phyloP scores from a whole-genome alignment of 2,329 filamentous ascomycete species.

The Talaromyces sp. region DNA sequence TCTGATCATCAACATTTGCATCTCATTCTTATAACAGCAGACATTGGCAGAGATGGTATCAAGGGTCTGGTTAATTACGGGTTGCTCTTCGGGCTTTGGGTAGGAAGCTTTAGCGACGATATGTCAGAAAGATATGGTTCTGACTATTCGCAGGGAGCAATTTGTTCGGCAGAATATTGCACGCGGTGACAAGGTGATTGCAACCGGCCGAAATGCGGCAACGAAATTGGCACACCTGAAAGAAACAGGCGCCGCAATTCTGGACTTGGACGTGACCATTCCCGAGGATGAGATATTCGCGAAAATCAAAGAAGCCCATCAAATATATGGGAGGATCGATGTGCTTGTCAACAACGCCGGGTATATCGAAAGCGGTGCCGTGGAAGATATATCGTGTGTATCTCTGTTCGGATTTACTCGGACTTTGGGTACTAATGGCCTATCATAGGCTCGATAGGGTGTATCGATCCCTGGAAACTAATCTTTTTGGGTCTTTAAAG shows the following conservation, averaged over 20 bases:
- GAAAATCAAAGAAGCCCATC: slow-evolving; percentile 6
- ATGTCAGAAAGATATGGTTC: background rate
- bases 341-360: slow-evolving; percentile 17
- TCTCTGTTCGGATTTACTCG: background rate
- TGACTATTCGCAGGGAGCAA: slow-evolving; percentile 9
- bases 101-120: background rate
- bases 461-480: slow-evolving; percentile 21
- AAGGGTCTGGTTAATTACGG: slow-evolving; percentile 15
- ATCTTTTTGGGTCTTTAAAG: slow-evolving; percentile 28
- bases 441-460: slow-evolving; percentile 11
- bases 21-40: background rate
- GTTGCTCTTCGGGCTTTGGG: slow-evolving; percentile 15
- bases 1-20: background rate
- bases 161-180: slow-evolving; percentile 15
- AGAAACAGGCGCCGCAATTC: slow-evolving; percentile 12
- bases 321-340: slow-evolving; percentile 13
- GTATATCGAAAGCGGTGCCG: slow-evolving; percentile 13
- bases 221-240: slow-evolving; percentile 13
- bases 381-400: slow-evolving; percentile 16
- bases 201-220: slow-evolving; percentile 15
- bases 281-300: slow-evolving; percentile 10
- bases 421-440: background rate
- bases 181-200: slow-evolving; percentile 14
- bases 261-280: slow-evolving; percentile 13
- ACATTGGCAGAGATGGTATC: background rate